Percentiles rank a stretch among this genome's conserved stretches.
phyloP scores from a whole-genome alignment of 345 rosid species.

The Melaleuca alternifolia region DNA sequence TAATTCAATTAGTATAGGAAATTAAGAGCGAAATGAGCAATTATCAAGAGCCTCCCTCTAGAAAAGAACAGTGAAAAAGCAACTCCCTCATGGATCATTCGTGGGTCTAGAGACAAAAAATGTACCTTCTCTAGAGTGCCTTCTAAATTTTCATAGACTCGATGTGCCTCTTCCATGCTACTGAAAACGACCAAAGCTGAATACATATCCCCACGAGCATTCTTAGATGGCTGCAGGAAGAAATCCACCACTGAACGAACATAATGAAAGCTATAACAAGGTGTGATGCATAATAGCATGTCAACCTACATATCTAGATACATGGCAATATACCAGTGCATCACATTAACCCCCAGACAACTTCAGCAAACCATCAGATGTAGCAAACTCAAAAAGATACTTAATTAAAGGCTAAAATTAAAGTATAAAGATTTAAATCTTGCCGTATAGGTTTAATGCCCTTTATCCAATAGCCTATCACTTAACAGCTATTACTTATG shows the following conservation, averaged over 20 bases:
- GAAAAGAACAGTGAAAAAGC: background rate
- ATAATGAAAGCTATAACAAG: background rate
- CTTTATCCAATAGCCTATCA: background rate
- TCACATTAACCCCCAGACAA: background rate
- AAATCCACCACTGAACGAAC: background rate
- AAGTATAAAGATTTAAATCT: background rate
- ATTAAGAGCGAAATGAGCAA: background rate
- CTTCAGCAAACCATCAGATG: background rate
- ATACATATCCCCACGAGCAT: constrained; percentile 26
- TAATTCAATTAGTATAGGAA: background rate
- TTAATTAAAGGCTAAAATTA: background rate
- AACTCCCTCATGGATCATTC: background rate
- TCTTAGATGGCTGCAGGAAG: constrained; percentile 44
- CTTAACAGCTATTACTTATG: background rate
- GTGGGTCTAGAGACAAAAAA: background rate
- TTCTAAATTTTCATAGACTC: constrained; percentile 43
- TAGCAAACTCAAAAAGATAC: background rate
- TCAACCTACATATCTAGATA: background rate
- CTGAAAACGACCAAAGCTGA: constrained; percentile 40
- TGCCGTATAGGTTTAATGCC: background rate
- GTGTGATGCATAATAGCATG: background rate
- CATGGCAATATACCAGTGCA: background rate
- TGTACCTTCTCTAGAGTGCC: constrained; percentile 45
- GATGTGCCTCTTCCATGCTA: constrained; percentile 45
- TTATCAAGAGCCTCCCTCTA: background rate